Percentiles rank a stretch among this genome's conserved stretches.
Evolutionary conservation across 345 rosid genomes (phyloP).

Genomic region (Camelina laxa): DNA sequence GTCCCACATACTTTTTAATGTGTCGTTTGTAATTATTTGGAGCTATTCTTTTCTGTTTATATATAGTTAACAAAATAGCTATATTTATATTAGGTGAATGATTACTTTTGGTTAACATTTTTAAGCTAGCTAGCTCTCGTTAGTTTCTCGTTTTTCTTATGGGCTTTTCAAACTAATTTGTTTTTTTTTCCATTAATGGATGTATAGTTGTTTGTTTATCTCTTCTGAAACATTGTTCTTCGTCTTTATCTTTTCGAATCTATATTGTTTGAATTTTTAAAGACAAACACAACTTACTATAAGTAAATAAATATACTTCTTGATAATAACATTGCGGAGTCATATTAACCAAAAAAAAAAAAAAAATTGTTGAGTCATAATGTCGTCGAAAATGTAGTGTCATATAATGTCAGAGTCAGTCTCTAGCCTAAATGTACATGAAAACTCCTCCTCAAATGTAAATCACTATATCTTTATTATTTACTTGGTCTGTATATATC

Average conservation of each 20-base stretch:
- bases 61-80: not conserved
- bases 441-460: too few relatives aligned
- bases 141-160: not conserved
- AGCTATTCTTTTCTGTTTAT: too few relatives aligned
- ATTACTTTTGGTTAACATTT: not conserved
- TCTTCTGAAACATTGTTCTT: too few relatives aligned
- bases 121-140: not conserved
- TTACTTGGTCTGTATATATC: too few relatives aligned
- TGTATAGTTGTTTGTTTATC: too few relatives aligned
- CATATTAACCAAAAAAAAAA: too few relatives aligned
- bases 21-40: not conserved
- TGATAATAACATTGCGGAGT: not conserved
- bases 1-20: conserved; percentile 4
- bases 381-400: too few relatives aligned
- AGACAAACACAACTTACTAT: not conserved
- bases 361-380: too few relatives aligned
- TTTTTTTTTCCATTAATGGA: too few relatives aligned
- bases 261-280: not conserved
- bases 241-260: not conserved
- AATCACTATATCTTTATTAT: too few relatives aligned
- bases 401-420: too few relatives aligned
- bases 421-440: too few relatives aligned
- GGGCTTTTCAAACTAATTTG: not conserved
- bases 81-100: not conserved
- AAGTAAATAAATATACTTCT: not conserved